Evolutionary conservation across 345 rosid genomes (phyloP), one percentile per base, ranked within the genome.

Genomic region (Melaleuca alternifolia): DNA sequence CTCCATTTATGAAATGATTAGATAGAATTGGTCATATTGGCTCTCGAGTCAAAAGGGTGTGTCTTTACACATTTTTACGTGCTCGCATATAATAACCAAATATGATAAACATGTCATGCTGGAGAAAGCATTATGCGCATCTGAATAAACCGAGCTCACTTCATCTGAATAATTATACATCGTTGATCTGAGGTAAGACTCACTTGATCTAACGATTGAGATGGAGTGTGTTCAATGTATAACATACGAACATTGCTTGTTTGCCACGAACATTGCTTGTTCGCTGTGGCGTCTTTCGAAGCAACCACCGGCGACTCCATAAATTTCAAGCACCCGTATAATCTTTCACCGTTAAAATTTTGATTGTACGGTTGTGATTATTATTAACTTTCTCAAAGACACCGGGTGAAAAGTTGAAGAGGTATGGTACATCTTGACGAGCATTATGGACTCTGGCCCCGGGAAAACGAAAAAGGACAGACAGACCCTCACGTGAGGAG

Each of bases 101-200:
- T 23, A 30, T 4, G 37, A 65, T 16, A 1, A 65, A 16, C 11
- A 65, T 8, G 6, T 16, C 5, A 2, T 65, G 44, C 11, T 5
- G 1, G 24, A 4, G 77, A 30, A 30, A 33, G 20, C 16, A 16
- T 30, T 16, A 30, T 65, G 33, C 4, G 18, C 16, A 15, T 20
- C 46, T 0, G 0, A 11, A 65, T 3, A 33, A 65, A 30, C 6
- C 0, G 1, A 65, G 77, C 21, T 65, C 41, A 3, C 23, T 65
- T 23, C 6, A 30, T 33, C 11, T 37, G 30, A 61, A 3, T 61
- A 61, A 61, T 6, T 13, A 37, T 12, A 61, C n/a, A 1, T 1
- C 14, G 20, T 6, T 28, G n/a, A 37, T 5, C 10, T 44, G 13
- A 30, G 4, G 33, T 14, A 5, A 1, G 9, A 30, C 11, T 1